These are phyloP conservation scores for Calendula officinalis DNA, from an alignment of 129 eudicot genomes.

Conservation along the genomic window DNA sequence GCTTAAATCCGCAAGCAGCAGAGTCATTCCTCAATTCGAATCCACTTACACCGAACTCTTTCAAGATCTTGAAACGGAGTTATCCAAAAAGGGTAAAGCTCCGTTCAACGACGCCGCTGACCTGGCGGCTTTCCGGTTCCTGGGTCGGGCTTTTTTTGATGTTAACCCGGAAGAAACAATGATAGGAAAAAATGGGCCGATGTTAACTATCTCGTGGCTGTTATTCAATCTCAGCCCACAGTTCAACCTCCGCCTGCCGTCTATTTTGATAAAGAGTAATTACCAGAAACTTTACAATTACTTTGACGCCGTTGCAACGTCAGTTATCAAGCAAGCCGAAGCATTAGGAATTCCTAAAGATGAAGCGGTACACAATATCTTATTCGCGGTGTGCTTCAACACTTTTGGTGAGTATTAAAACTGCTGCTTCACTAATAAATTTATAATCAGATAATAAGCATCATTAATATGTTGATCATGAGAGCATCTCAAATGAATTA, in stretches of 20 bases:
- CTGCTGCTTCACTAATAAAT: no score
- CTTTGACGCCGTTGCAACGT: slow-evolving; percentile 48
- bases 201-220: slow-evolving; percentile 54
- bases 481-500: no score
- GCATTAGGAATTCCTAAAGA: slow-evolving; percentile 50
- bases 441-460: no score
- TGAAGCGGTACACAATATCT: slow-evolving; percentile 68
- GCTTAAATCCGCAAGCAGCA: slow-evolving; percentile 45
- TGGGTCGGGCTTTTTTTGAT: slow-evolving; percentile 49
- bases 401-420: slow-evolving; percentile 49
- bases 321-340: slow-evolving; percentile 50
- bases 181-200: slow-evolving; percentile 60
- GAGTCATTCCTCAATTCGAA: slow-evolving; percentile 69
- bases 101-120: slow-evolving; percentile 52
- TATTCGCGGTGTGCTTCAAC: slow-evolving; percentile 79
- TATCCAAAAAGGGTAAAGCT: slow-evolving; percentile 58
- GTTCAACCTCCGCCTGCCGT: slow-evolving; percentile 53
- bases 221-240: slow-evolving; percentile 68
- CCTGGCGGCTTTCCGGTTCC: slow-evolving; percentile 69
- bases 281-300: slow-evolving; percentile 59
- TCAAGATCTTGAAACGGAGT: slow-evolving; percentile 43
- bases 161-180: slow-evolving; percentile 54
- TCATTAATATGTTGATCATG: no score
- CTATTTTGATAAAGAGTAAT: slow-evolving; percentile 50
- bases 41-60: slow-evolving; percentile 50